phyloP scores from a whole-genome alignment of 2,329 filamentous ascomycete genomes.

The Mariannaea elegans region DNA sequence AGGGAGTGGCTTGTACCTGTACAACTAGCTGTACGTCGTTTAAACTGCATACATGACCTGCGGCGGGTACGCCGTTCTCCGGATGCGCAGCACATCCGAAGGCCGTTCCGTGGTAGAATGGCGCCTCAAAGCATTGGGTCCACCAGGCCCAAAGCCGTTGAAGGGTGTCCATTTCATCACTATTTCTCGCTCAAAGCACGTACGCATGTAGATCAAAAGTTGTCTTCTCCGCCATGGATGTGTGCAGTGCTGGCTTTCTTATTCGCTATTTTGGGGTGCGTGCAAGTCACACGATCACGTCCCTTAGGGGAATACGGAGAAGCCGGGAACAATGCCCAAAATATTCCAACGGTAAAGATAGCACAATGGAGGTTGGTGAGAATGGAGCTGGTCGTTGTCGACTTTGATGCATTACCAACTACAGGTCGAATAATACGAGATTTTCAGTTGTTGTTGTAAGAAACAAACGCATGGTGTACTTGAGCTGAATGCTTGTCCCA shows the following conservation, averaged over 20 bases:
- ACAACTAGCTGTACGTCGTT: background rate
- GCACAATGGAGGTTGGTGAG: too few species aligned
- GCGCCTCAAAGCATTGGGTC: slow-evolving; percentile 4
- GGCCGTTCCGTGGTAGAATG: background rate
- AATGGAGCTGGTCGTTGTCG: too few species aligned
- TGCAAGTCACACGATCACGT: slow-evolving; percentile 21
- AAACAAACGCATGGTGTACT: background rate
- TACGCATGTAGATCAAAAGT: too few species aligned
- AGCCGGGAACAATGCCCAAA: too few species aligned
- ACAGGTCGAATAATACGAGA: slow-evolving; percentile 14
- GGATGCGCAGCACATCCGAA: slow-evolving; percentile 2
- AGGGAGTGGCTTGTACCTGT: slow-evolving; percentile 2
- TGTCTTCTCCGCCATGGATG: slow-evolving; percentile 10
- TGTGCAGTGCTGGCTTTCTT: too few species aligned
- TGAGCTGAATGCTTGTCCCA: slow-evolving; percentile 8
- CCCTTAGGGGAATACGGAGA: too few species aligned
- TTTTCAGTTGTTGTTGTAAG: background rate
- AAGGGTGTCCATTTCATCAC: slow-evolving; percentile 1
- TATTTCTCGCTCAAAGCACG: background rate
- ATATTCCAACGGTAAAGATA: too few species aligned
- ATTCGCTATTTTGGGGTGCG: too few species aligned
- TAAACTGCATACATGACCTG: slow-evolving; percentile 4
- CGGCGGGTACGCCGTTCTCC: slow-evolving; percentile 13
- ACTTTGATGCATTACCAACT: background rate
- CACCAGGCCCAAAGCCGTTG: background rate